Base-by-base conservation (phyloP, 192 early-diverging fungal species). In the Backusella tuberculispora region DNA sequence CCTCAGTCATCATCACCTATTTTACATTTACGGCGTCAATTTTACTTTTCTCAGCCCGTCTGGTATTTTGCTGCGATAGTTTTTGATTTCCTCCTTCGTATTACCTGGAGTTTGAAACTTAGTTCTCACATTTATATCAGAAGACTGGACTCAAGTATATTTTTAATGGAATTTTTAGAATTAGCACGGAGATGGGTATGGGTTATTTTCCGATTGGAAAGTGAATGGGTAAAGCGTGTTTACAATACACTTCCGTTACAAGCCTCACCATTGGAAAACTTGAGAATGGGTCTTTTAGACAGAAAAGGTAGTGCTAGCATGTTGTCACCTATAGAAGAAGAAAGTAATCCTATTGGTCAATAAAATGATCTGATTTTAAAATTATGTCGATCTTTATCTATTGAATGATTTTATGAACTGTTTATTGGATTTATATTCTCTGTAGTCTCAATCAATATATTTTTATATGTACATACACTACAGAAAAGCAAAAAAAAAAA, bases 171-270 rank as follows among this genome's bases (percentile, higher is more conserved):
- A 69, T 74, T 88, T 15, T 76, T 97, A 5, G 97, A 98, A 81
- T 86, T 99, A 8, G 72, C 91, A 24, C 77, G 97, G 42, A 85
- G 97, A 45, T 98, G 95, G 93, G 85, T 97, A 63, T 99, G 98
- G 98, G 92, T 96, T 0, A 93, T 97, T 68, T 92, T 99, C 78
- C 83, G 97, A 40, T 77, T 98, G 37, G 98, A 99, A 80, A 82
- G 88, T 40, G 94, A 94, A 72, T 91, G 88, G 88, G 88, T 92
- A 17, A 86, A 87, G 37, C 76, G 76, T 29, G 44, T 64, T 3
- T 71, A 77, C 40, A 47, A 42, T 63, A 19, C 42, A 21, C 40
- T 80, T 19, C 78, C 78, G 6, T 24, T 60, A 4, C 26, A 34
- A 38, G 37, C 64, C 14, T 14, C 64, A n/a, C 34, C 34, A 10